Base-by-base conservation (phyloP, 495 filamentous ascomycete genomes). In the Penicillium macrosclerotiorum region DNA sequence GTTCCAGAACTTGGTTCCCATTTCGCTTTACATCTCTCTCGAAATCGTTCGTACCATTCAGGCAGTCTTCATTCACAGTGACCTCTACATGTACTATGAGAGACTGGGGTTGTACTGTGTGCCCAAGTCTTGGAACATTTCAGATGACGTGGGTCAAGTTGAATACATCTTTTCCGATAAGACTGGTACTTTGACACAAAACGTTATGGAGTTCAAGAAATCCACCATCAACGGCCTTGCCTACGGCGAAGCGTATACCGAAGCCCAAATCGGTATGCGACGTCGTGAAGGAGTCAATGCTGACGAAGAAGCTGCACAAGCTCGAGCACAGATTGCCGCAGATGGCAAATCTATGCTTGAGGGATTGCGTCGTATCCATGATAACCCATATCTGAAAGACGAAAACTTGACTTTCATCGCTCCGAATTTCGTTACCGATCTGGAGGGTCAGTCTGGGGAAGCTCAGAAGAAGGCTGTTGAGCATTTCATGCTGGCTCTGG, bases 101-200 rank as follows among this genome's bases (percentile, higher is more conserved):
- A 84, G 81, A 61, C 77, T 97, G 56, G 90, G 93, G 56, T 88
- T 94, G 55, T 89, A 90, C 2, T 99, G 94, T 62, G 89, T 95
- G 4, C 94, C 94, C 9, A 97, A 97, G 55, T 90, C 93, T 2
- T 99, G 94, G 94, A 99, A 97, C 64, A 96, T 99, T 45, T 96
- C 90, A 1, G 94, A 99, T 57, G 94, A 99, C 55, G 77, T 99
- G 24, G 94, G 94, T 8, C 94, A 99, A 69, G 96, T 99, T 47
- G 94, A 99, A 65, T 99, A 97, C 68, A 95, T 99, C 51, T 99
- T 99, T 72, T 97, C 94, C 1, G 94, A 99, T 72, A 99, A 99
- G 68, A 99, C 94, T 2, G 94, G 94, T 26, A 99, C 94, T 4
- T 70, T 99, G 54, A 99, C 94, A 5, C 94, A 99, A 59, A 99